phyloP scores from a whole-genome alignment of 1,284 basidiomycete genomes.

The Volvariella volvacea region DNA sequence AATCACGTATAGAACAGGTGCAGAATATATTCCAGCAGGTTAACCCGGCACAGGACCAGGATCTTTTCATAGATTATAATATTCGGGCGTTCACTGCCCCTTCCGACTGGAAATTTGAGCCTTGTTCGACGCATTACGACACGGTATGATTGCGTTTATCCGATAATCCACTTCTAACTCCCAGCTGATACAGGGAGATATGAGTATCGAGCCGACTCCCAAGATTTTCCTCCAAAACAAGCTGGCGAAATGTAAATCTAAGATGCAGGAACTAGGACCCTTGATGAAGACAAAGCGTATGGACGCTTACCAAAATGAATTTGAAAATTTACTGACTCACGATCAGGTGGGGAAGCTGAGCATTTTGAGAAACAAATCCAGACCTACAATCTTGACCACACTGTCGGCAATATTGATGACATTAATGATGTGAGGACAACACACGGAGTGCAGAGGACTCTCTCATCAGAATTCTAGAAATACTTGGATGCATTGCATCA shows the following conservation, averaged over 20 bases:
- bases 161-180: background rate
- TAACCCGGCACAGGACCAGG: conserved; percentile 54
- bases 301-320: conserved; percentile 17
- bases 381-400: conserved; percentile 45
- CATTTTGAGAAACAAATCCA: conserved; percentile 43
- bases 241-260: conserved; percentile 49
- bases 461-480: conserved; percentile 33
- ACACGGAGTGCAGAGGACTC: background rate
- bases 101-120: conserved; percentile 65
- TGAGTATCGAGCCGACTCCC: conserved; percentile 58
- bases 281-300: conserved; percentile 57
- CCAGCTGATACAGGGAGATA: conserved; percentile 39
- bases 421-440: conserved; percentile 49
- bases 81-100: conserved; percentile 58
- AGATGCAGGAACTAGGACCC: conserved; percentile 52
- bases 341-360: conserved; percentile 49
- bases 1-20: conserved; percentile 37
- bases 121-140: conserved; percentile 70
- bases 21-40: conserved; percentile 44
- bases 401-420: conserved; percentile 57
- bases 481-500: conserved; percentile 63
- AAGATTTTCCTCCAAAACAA: conserved; percentile 77
- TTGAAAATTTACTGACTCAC: conserved; percentile 7
- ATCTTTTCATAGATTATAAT: conserved; percentile 67
- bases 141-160: conserved; percentile 37